Conservation (phyloP, 1,139 yeast genomes). For the Protomyces macrosporus region DNA sequence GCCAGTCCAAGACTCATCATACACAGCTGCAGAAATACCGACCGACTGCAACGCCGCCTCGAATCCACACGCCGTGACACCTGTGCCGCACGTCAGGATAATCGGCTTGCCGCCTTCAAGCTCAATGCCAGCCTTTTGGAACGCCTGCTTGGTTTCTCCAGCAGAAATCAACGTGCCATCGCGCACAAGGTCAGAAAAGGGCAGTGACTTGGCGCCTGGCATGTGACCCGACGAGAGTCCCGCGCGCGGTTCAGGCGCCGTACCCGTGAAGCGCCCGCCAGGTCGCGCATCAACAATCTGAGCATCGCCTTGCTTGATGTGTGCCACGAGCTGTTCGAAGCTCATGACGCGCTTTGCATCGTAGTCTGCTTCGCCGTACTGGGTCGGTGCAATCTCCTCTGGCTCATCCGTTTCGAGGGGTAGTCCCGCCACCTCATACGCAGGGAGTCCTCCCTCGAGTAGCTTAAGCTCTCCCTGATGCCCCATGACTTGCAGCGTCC, state of each 20-base stretch:
- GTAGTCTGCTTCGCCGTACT: constrained; percentile 41
- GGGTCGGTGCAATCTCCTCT: background rate
- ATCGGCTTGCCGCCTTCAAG: constrained; percentile 52
- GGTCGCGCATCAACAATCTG: constrained; percentile 76
- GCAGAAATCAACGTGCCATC: constrained; percentile 45
- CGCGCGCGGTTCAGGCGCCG: constrained; percentile 78
- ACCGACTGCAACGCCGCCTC: constrained; percentile 64
- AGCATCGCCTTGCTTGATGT: constrained; percentile 48
- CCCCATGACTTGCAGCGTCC: constrained; percentile 5
- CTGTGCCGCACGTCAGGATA: constrained; percentile 89
- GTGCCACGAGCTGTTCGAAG: constrained; percentile 56
- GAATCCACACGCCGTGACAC: constrained; percentile 84
- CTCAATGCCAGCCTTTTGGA: constrained; percentile 40
- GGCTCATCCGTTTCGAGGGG: constrained; percentile 1
- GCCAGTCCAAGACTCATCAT: constrained; percentile 92
- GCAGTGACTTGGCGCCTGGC: constrained; percentile 73
- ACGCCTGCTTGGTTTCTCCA: constrained; percentile 46
- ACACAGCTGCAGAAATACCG: constrained; percentile 48
- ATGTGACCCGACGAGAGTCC: constrained; percentile 86
- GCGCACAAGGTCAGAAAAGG: constrained; percentile 55
- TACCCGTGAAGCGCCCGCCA: constrained; percentile 65
- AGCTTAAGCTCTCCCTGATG: constrained; percentile 10
- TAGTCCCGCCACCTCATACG: constrained; percentile 1
- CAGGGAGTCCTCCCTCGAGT: constrained; percentile 21
- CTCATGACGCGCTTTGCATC: constrained; percentile 49